Conservation (phyloP, 345 rosid genomes). For the Arabis hirsuta region DNA sequence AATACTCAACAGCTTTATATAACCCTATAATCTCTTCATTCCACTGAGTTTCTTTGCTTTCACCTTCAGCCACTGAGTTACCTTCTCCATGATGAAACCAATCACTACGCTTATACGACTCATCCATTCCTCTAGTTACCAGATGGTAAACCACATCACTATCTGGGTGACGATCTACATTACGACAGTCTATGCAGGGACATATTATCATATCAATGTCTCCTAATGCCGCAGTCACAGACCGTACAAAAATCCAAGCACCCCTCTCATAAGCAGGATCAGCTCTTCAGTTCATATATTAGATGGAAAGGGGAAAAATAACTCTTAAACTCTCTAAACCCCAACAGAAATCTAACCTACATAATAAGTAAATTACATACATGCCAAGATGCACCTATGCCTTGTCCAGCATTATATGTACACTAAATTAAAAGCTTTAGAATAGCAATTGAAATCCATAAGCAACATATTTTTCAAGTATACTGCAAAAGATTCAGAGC, state of each 20-base stretch:
- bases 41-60: too few relatives aligned
- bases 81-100: conserved; percentile 6
- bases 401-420: too few relatives aligned
- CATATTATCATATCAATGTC: not conserved
- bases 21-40: too few relatives aligned
- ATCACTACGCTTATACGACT: not conserved
- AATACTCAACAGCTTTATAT: too few relatives aligned
- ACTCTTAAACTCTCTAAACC: not conserved
- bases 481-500: too few relatives aligned
- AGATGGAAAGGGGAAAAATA: not conserved
- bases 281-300: not conserved
- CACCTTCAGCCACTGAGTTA: too few relatives aligned
- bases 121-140: not conserved
- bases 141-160: not conserved
- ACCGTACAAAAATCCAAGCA: not conserved
- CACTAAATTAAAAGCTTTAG: too few relatives aligned
- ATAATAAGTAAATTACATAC: too few relatives aligned
- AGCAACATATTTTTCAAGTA: too few relatives aligned
- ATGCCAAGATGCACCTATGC: too few relatives aligned
- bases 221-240: not conserved
- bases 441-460: too few relatives aligned
- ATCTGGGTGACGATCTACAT: not conserved
- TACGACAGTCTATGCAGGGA: not conserved
- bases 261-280: not conserved
- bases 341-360: too few relatives aligned